Evolutionary conservation across 768 basidiomycete genomes (phyloP).

Genomic region (Trichaptum fuscoviolaceum): DNA sequence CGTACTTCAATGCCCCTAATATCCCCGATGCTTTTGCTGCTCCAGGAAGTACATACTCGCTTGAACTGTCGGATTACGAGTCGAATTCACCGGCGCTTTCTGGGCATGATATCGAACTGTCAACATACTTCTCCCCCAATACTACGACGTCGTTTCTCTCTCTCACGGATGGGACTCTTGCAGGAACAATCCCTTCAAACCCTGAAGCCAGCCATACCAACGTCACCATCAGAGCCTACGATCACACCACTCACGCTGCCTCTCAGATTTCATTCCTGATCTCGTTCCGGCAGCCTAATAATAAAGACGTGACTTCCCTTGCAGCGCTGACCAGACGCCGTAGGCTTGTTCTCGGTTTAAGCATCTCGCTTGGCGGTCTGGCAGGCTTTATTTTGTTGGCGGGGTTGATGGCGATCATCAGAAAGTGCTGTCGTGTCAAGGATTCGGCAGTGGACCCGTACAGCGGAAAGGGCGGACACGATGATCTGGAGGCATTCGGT

Average conservation of each 20-base stretch:
- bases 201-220: conserved; percentile 33
- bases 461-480: neutral
- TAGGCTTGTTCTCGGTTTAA: conserved; percentile 52
- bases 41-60: conserved; percentile 45
- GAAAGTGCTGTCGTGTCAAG: conserved; percentile 50
- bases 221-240: conserved; percentile 65
- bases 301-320: conserved; percentile 32
- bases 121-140: conserved; percentile 48
- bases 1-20: conserved; percentile 59
- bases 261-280: conserved; percentile 60
- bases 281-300: conserved; percentile 34
- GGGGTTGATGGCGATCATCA: conserved; percentile 47
- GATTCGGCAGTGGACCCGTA: conserved; percentile 40
- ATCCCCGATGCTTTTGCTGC: conserved; percentile 53
- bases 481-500: neutral
- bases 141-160: conserved; percentile 50
- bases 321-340: conserved; percentile 37
- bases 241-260: conserved; percentile 58
- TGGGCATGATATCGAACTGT: conserved; percentile 43
- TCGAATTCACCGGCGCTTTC: conserved; percentile 37
- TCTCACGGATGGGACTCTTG: conserved; percentile 50
- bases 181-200: conserved; percentile 32
- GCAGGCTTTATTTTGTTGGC: conserved; percentile 55
- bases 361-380: conserved; percentile 55
- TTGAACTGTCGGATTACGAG: conserved; percentile 52